Percentiles rank a stretch among this genome's conserved stretches.
These are phyloP conservation scores for Takashimella tepidaria DNA, from an alignment of 1,284 basidiomycete genomes.

Conservation along the genomic window DNA sequence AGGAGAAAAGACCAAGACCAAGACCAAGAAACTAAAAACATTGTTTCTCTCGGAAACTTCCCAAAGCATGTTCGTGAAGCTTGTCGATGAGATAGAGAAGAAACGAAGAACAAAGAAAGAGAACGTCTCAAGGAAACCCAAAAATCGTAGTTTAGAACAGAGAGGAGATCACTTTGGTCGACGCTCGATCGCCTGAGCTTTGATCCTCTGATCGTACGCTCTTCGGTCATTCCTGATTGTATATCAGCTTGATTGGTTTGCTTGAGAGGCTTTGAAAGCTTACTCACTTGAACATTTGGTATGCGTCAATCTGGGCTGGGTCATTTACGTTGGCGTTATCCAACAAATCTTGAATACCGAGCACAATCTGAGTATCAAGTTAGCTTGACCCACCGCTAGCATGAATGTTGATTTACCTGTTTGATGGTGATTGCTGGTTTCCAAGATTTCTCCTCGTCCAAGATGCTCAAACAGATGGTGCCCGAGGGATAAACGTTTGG, in stretches of 20 bases:
- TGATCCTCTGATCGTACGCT: slow-evolving; percentile 79
- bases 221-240: slow-evolving; percentile 71
- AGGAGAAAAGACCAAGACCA: too few species aligned
- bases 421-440: slow-evolving; percentile 99
- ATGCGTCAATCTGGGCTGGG: slow-evolving; percentile 94
- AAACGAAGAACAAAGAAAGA: too few species aligned
- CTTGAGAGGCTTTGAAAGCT: background rate
- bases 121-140: background rate
- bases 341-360: slow-evolving; percentile 87
- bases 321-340: slow-evolving; percentile 73
- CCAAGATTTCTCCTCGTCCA: slow-evolving; percentile 99
- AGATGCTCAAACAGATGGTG: slow-evolving; percentile 94
- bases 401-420: slow-evolving; percentile 58
- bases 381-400: background rate
- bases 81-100: too few species aligned
- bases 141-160: too few species aligned
- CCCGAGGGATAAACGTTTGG: slow-evolving; percentile 99
- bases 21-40: too few species aligned
- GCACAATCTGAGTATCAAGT: slow-evolving; percentile 62
- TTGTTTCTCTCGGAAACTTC: too few species aligned
- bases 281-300: slow-evolving; percentile 92
- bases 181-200: slow-evolving; percentile 77
- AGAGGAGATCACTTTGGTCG: slow-evolving; percentile 11
- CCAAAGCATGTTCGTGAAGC: too few species aligned
- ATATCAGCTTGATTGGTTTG: background rate